These are phyloP conservation scores for Litchi chinensis DNA, from an alignment of 345 rosid species.

Conservation along the genomic window DNA sequence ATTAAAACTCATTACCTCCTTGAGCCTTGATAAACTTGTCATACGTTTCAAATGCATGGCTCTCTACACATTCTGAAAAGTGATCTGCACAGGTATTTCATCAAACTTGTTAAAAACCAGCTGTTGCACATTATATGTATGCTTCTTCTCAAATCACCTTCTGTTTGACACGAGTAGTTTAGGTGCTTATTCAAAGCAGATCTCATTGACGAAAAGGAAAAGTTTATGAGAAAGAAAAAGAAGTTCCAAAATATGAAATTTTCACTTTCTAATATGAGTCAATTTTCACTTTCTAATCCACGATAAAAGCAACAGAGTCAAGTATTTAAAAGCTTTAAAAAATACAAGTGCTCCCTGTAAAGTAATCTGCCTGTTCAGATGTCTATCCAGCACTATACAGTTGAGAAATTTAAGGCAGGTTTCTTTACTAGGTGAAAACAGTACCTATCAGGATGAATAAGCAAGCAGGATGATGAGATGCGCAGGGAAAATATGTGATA, in stretches of 20 bases:
- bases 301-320: background rate
- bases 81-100: conserved; percentile 61
- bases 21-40: conserved; percentile 87
- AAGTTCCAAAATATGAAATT: background rate
- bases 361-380: background rate
- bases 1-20: conserved; percentile 58
- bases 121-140: background rate
- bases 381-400: background rate
- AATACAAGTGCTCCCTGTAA: background rate
- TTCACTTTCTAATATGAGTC: background rate
- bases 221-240: background rate
- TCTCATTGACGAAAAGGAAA: background rate
- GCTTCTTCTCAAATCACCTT: background rate
- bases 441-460: background rate
- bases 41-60: conserved; percentile 89
- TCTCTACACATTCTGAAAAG: conserved; percentile 93
- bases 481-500: background rate
- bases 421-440: background rate
- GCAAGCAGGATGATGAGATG: conserved; percentile 1
- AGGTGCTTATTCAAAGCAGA: background rate
- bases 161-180: background rate
- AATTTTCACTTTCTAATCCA: background rate
- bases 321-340: background rate
- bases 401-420: background rate
- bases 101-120: conserved; percentile 11